Evolutionary conservation across 2,329 filamentous ascomycete genomes (phyloP), one percentile per base, ranked within the genome.

Genomic region (Claviceps lovelessii): DNA sequence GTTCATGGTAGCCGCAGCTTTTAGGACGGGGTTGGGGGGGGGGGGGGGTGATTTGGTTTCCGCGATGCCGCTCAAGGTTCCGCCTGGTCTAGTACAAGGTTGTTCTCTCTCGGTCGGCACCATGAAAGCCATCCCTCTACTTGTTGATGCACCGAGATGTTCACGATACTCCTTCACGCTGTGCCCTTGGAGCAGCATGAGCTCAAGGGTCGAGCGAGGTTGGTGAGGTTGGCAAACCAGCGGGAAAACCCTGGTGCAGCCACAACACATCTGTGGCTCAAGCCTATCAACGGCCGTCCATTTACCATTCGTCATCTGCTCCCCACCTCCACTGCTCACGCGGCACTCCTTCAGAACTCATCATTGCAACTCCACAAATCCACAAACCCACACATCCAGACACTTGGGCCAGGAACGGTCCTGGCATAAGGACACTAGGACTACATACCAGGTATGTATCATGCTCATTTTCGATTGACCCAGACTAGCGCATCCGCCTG

Each of bases 401-500:
- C 23, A 28, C 45, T 49, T 53, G 52, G 52, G 52, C 45, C 52
- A 53, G 52, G 52, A 53, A 48, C 52, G 45, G 19, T 49, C 28
- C 45, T 53, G 15, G 35, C 19, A 29, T 37, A 35, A 53, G 23
- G 45, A 19, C 52, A 53, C 52, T 53, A 49, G 52, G 33, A 37
- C 37, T 17, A 41, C 37, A 41, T 41, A 17, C 37, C 37, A 41
- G 37, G 37, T 15, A 41, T 41, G 37, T 9, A 28, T n/a, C 45
- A 49, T 39, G 51, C 51, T 53, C 51, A 49, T 52, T 50, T n/a
- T 53, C 51, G 56, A 53, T 51, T 44, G 50, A 57, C 56, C 41
- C 23, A 51, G 54, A 50, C 53, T 57, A 57, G 56, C 53, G 56
- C 50, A 53, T 47, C 53, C 53, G 51, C 48, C 13, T 52, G 53